Conservation (phyloP, 306 rosid species). For the Quercus berberidifolia region DNA sequence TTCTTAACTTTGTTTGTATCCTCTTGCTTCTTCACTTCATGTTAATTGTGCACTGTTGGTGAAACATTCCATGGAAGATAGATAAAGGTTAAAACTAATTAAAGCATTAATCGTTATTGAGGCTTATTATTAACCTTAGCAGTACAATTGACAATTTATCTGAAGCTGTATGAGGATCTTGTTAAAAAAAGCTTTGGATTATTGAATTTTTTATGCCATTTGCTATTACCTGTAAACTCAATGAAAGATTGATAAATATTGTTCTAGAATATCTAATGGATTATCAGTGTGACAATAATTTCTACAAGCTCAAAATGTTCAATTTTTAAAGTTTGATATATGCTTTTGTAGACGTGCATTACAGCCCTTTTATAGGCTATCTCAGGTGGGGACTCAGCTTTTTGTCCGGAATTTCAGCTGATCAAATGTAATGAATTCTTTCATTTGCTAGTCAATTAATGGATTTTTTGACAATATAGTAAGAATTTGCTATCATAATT, state of each 20-base stretch:
- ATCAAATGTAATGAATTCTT: neutral
- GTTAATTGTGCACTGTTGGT: neutral
- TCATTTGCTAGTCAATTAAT: neutral
- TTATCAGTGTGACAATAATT: neutral
- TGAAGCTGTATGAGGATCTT: no score
- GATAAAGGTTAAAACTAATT: neutral
- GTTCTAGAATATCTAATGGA: neutral
- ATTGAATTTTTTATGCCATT: neutral
- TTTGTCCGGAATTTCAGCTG: neutral
- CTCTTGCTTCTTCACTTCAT: conserved; percentile 4
- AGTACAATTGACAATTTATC: neutral
- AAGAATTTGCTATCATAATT: neutral
- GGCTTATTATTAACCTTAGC: neutral
- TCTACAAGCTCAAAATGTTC: neutral
- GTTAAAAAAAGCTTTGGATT: no score
- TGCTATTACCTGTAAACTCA: neutral
- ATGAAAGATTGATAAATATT: neutral
- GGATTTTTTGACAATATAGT: neutral
- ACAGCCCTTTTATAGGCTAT: neutral
- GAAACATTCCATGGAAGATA: neutral
- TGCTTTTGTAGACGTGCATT: neutral
- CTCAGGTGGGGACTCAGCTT: neutral
- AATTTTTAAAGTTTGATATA: neutral
- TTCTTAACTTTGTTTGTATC: neutral
- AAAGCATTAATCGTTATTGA: neutral